phyloP scores from a whole-genome alignment of 345 rosid genomes.

The Murraya koenigii region DNA sequence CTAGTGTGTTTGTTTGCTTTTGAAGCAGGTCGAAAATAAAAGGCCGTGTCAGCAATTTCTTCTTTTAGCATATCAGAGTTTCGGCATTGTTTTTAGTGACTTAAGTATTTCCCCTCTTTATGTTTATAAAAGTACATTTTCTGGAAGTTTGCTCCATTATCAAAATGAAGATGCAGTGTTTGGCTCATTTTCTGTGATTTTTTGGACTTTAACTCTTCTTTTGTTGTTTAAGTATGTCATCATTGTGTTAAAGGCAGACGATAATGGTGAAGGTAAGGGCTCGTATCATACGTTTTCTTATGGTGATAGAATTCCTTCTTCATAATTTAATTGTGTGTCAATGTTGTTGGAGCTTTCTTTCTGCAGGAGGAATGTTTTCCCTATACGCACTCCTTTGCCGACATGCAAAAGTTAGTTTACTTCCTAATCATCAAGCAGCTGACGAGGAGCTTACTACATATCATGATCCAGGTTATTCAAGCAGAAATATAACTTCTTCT shows the following conservation, averaged over 20 bases:
- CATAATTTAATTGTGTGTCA: slow-evolving; percentile 11
- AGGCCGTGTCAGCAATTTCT: slow-evolving; percentile 46
- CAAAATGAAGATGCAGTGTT: slow-evolving; percentile 65
- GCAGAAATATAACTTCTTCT: slow-evolving; percentile 43
- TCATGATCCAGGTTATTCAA: slow-evolving; percentile 44
- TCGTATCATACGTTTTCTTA: neutral
- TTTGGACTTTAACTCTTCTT: slow-evolving; percentile 81
- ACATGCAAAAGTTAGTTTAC: slow-evolving; percentile 74
- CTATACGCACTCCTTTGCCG: slow-evolving; percentile 83
- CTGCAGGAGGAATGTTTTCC: slow-evolving; percentile 85
- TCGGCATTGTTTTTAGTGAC: slow-evolving; percentile 75
- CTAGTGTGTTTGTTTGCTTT: slow-evolving; percentile 7
- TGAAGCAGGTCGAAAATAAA: slow-evolving; percentile 59
- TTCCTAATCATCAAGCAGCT: slow-evolving; percentile 87
- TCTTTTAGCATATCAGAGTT: slow-evolving; percentile 80
- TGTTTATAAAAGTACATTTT: slow-evolving; percentile 75
- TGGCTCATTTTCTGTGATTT: slow-evolving; percentile 80
- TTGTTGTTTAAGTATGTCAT: slow-evolving; percentile 72
- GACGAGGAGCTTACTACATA: slow-evolving; percentile 91
- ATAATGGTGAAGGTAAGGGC: slow-evolving; percentile 84
- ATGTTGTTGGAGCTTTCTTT: slow-evolving; percentile 18
- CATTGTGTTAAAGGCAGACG: slow-evolving; percentile 60
- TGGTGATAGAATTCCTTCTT: neutral
- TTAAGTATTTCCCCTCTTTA: slow-evolving; percentile 85
- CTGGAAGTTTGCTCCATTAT: slow-evolving; percentile 54